Conservation (phyloP, 73 alveolate genomes). For the Paramecium primaurelia region DNA sequence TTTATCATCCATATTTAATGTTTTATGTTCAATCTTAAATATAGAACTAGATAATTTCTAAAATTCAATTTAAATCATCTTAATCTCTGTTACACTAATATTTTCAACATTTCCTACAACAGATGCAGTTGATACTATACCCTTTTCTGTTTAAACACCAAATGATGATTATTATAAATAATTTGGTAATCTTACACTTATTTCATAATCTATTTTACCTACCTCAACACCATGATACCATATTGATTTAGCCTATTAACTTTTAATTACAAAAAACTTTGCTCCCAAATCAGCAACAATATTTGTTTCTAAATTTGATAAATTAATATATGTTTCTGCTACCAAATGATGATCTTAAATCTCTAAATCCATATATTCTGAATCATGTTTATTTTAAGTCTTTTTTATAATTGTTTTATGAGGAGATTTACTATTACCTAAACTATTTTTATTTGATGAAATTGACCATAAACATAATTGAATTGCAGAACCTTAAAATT, state of each 20-base stretch:
- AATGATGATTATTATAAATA: slow-evolving; percentile 27
- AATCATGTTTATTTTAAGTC: neutral
- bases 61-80: neutral
- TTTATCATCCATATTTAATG: neutral
- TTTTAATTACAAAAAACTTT: neutral
- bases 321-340: slow-evolving; percentile 18
- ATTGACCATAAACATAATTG: slow-evolving; percentile 26
- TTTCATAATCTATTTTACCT: neutral
- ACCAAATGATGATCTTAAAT: slow-evolving; percentile 22
- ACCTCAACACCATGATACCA: slow-evolving; percentile 49
- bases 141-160: slow-evolving; percentile 22
- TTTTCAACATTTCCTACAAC: neutral
- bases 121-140: neutral
- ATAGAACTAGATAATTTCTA: neutral
- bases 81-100: neutral
- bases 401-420: neutral
- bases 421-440: neutral
- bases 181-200: neutral
- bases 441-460: neutral
- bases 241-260: neutral
- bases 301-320: neutral
- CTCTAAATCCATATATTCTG: slow-evolving; percentile 28
- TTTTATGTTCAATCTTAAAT: slow-evolving; percentile 21
- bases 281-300: slow-evolving; percentile 1
- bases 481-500: slow-evolving; percentile 11